Evolutionary conservation across 768 basidiomycete genomes (phyloP).

Genomic region (Tylopilus balloui): DNA sequence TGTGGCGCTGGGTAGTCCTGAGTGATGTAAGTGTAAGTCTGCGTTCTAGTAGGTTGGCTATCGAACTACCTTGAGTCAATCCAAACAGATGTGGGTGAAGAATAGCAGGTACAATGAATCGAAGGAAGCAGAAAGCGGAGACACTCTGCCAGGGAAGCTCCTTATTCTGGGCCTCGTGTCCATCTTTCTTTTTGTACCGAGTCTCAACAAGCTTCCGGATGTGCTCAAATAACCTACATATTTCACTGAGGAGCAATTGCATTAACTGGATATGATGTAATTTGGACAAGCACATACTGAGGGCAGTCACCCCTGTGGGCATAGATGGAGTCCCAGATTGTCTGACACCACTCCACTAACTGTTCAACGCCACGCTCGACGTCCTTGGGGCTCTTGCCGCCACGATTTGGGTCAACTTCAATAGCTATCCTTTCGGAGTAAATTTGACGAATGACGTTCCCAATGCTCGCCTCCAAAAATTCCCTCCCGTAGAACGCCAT

Average conservation of each 20-base stretch:
- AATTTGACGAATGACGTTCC: constrained; percentile 61
- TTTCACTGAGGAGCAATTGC: constrained; percentile 46
- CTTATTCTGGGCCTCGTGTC: constrained; percentile 39
- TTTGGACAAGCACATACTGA: constrained; percentile 43
- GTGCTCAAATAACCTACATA: constrained; percentile 64
- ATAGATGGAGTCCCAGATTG: constrained; percentile 81
- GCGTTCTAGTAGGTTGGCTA: not conserved
- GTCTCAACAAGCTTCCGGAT: constrained; percentile 70
- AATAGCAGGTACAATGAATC: constrained; percentile 87
- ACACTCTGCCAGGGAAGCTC: constrained; percentile 78
- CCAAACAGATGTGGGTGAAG: constrained; percentile 85
- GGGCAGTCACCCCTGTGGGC: constrained; percentile 70
- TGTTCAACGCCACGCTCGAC: constrained; percentile 63
- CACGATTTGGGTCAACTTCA: constrained; percentile 76
- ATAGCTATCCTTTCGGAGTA: constrained; percentile 71
- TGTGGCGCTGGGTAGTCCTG: constrained; percentile 61
- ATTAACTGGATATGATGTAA: constrained; percentile 2
- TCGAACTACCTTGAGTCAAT: constrained; percentile 58
- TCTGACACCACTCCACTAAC: constrained; percentile 72
- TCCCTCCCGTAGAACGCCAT: constrained; percentile 79
- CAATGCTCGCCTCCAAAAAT: constrained; percentile 80
- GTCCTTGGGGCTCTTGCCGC: constrained; percentile 55
- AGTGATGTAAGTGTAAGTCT: constrained; percentile 19
- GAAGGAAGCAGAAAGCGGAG: constrained; percentile 84
- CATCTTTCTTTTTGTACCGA: constrained; percentile 46